Percentiles rank a stretch among this genome's conserved stretches.
Evolutionary conservation across 148 eudicot species (phyloP).

Genomic region (Agrostemma githago): DNA sequence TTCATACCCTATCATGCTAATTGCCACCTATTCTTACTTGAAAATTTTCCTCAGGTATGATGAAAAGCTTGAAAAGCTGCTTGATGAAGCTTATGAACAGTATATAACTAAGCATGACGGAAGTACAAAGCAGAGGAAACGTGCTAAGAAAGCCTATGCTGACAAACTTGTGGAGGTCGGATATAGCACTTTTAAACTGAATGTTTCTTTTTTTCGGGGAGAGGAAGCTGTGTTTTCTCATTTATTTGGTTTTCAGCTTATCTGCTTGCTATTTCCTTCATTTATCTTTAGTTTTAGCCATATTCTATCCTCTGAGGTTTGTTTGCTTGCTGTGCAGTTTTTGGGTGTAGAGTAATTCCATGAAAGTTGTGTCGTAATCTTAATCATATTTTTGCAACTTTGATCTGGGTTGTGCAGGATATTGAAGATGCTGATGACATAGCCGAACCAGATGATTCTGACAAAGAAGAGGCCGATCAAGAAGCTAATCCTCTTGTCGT

Average conservation of each 20-base stretch:
- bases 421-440: conserved; percentile 32
- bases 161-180: conserved; percentile 55
- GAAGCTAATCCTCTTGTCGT: conserved; percentile 86
- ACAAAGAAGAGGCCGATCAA: conserved; percentile 39
- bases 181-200: neutral
- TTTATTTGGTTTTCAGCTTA: too few relatives aligned
- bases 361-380: neutral
- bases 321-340: neutral
- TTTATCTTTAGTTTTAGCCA: too few relatives aligned
- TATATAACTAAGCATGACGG: conserved; percentile 59
- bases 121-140: conserved; percentile 74
- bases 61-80: conserved; percentile 52
- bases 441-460: conserved; percentile 57
- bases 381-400: neutral
- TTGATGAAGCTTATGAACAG: conserved; percentile 74
- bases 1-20: neutral
- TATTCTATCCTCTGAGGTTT: neutral
- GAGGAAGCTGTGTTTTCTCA: too few relatives aligned
- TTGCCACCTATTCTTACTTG: neutral
- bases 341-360: neutral
- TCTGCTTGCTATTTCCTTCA: too few relatives aligned
- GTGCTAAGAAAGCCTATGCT: conserved; percentile 48
- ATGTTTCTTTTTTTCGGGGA: too few relatives aligned
- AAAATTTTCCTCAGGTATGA: conserved; percentile 45
- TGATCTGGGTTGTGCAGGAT: conserved; percentile 18